Base-by-base conservation (phyloP, 1,284 basidiomycete genomes). In the Papiliotrema flavescens region DNA sequence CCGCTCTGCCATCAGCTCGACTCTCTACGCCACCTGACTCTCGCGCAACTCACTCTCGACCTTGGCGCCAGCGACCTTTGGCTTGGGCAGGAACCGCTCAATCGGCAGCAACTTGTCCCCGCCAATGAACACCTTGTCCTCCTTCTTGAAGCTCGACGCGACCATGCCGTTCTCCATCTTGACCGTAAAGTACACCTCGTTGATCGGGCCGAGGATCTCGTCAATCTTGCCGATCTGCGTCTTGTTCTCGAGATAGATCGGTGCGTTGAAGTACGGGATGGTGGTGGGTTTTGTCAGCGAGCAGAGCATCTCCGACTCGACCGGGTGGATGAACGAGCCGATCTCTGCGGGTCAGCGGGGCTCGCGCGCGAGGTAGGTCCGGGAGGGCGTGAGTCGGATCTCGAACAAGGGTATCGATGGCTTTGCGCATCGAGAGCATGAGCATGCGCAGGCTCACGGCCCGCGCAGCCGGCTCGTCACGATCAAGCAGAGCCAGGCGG, bases 241-340 rank as follows among this genome's bases (percentile, higher is more conserved):
- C 80, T 98, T 99, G 80, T 98, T 98, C 80, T 92, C 87, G 49
- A 99, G 84, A 78, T 97, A 99, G 74, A 99, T 96, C 51, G 96
- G 95, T 0, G 96, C 95, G 76, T 99, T 99, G 82, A 99, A 99
- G 79, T 96, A 96, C 0, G 96, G 96, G 15, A 99, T 90, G 80
- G 90, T 94, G 77, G 92, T 86, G 2, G 86, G 79, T 73, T 92
- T 84, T 36, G 85, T 79, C 13, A 92, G 91, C 11, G 86, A 81
- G 78, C 96, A 99, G 54, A 92, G 65, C 95, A 99, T 98, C 76
- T 99, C 95, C 60, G 91, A 90, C 80, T 99, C 96, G 47, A 97
- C 94, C 20, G 94, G 89, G 75, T 98, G 93, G 28, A 92, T 74
- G 75, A 95, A 95, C 1, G 86, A 80, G 55, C 94, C 91, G 79